Percentiles rank a stretch among this genome's conserved stretches.
Conservation (phyloP, 73 alveolate genomes). For the Breviolum minutum region DNA sequence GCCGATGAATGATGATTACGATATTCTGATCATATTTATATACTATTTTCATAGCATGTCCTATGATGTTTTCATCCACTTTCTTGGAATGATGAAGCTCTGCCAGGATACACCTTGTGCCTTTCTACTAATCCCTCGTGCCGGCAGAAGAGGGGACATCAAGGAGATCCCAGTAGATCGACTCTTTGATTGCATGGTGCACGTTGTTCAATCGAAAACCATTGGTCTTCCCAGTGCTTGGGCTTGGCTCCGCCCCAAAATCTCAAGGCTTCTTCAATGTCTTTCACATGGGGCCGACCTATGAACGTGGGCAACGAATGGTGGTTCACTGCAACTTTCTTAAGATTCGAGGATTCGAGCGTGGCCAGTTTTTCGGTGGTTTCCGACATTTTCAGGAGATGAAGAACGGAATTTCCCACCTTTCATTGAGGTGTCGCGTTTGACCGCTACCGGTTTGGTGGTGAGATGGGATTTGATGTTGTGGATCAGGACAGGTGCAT, state of each 20-base stretch:
- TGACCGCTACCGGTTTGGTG: slow-evolving; percentile 88
- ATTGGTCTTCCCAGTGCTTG: no score
- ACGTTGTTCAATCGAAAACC: background rate
- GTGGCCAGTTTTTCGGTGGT: no score
- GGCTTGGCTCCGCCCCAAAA: background rate
- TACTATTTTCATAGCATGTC: background rate
- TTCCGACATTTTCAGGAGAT: background rate
- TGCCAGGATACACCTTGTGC: slow-evolving; percentile 29
- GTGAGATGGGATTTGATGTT: slow-evolving; percentile 80
- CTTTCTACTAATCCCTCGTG: slow-evolving; percentile 48
- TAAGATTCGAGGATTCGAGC: background rate
- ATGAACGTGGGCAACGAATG: slow-evolving; percentile 26
- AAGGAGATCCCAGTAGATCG: slow-evolving; percentile 81
- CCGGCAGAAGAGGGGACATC: slow-evolving; percentile 9
- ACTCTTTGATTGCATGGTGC: background rate
- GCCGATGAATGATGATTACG: background rate
- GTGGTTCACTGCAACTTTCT: slow-evolving; percentile 21
- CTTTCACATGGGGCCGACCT: slow-evolving; percentile 91
- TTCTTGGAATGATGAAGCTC: background rate
- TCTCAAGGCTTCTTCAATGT: slow-evolving; percentile 61
- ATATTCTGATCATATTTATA: background rate
- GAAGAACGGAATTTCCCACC: background rate
- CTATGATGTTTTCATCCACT: background rate
- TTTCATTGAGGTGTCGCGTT: slow-evolving; percentile 56
- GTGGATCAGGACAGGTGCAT: slow-evolving; percentile 30